Evolutionary conservation across 1,284 basidiomycete genomes (phyloP), one percentile per base, ranked within the genome.

Genomic region (Flammula alnicola): DNA sequence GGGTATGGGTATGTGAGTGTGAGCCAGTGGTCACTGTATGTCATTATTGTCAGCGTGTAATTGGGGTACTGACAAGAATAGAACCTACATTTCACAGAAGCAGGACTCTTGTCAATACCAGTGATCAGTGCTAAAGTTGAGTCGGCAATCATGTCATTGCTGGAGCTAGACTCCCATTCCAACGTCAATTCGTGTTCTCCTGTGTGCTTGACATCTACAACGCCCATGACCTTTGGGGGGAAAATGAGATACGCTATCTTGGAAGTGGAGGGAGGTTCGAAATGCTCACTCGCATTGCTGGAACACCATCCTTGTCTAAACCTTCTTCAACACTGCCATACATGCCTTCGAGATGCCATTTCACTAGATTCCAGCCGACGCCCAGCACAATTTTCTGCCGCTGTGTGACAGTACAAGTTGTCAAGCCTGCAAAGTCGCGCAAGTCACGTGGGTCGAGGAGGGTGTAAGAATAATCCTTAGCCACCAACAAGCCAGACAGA

Each of bases 131-230:
- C 94, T 14, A 98, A 71, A 2, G 93, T 91, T 5, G 95, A 94
- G 70, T 99, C 96, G 5, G 96, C 97, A 38, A 99, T 93, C 95
- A 99, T 99, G 69, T 99, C 96, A 63, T 95, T 98, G 63, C 91
- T 93, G 12, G 93, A 88, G 59, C 90, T 94, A 14, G 95, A 94
- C 49, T 92, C 88, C 96, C 96, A 99, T 68, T 98, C 94, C 23
- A 99, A 74, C 22, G 84, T 88, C 30, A 96, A 69, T 65, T 96
- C 92, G 52, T 91, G 86, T 58, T 88, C 84, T 27, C 77, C 75
- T 1, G 85, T 86, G 45, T 86, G 83, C 62, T 96, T 95, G 49
- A 98, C 82, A 68, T 95, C 92, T 3, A 99, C 77, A 4, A 88
- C 89, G 20, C 91, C 85, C 95, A 99, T 98, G 22, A 98, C 83